Evolutionary conservation across 2,329 filamentous ascomycete genomes (phyloP).

Genomic region (Claviceps fusiformis): DNA sequence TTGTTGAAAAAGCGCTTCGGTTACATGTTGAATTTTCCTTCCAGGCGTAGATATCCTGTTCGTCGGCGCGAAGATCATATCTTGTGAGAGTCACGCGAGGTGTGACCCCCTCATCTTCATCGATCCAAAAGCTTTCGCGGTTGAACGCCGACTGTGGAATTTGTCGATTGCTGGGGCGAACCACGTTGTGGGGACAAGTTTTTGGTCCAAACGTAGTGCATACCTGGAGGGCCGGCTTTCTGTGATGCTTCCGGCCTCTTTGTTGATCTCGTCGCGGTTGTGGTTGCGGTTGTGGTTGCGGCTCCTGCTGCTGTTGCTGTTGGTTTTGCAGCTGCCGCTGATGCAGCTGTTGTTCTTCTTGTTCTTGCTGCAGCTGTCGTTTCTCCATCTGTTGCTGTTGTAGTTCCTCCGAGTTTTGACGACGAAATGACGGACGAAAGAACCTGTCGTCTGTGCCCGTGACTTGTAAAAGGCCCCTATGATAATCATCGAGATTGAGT

Average conservation of each 20-base stretch:
- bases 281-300: background rate
- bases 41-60: conserved; percentile 3
- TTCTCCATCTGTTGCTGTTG: background rate
- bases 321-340: background rate
- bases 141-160: background rate
- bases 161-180: background rate
- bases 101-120: background rate
- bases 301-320: background rate
- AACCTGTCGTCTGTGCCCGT: background rate
- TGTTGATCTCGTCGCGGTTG: background rate
- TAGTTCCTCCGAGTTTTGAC: background rate
- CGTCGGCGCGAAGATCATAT: conserved; percentile 4
- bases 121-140: conserved; percentile 3
- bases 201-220: background rate
- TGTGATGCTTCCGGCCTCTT: background rate
- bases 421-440: conserved; percentile 1
- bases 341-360: background rate
- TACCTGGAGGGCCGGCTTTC: background rate
- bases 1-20: background rate
- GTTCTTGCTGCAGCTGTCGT: background rate
- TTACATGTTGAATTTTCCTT: background rate
- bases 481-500: conserved; percentile 1
- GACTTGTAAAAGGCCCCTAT: conserved; percentile 1
- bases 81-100: conserved; percentile 5
- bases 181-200: background rate